phyloP scores from a whole-genome alignment of 2,329 filamentous ascomycete species.

The Pseudogymnoascus verrucosus region DNA sequence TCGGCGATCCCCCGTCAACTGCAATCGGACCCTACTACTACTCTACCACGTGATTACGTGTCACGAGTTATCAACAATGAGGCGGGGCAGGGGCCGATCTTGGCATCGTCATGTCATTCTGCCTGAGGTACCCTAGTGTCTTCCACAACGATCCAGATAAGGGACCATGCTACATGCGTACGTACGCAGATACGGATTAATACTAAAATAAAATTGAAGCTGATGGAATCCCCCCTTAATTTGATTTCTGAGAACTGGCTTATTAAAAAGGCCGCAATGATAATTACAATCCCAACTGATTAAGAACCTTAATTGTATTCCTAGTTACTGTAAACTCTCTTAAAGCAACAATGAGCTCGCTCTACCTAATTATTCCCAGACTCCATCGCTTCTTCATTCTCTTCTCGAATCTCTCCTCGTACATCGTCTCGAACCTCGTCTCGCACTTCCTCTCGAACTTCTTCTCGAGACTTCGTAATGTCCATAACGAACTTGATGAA shows the following conservation, averaged over 20 bases:
- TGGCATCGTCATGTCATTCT: constrained; percentile 2
- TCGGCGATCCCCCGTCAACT: neutral
- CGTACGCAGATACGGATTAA: neutral
- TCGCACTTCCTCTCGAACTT: constrained; percentile 35
- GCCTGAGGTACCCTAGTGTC: neutral
- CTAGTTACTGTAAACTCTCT: neutral
- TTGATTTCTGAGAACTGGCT: neutral
- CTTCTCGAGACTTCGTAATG: constrained; percentile 84
- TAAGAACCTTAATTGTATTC: neutral
- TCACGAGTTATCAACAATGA: neutral
- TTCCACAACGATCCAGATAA: neutral
- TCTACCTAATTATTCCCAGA: neutral
- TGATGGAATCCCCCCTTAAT: neutral
- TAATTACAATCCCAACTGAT: neutral
- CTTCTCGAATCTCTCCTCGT: neutral
- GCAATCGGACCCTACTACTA: neutral
- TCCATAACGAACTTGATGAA: constrained; percentile 89
- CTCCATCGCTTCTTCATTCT: neutral
- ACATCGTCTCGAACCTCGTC: neutral
- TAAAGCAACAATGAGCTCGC: neutral
- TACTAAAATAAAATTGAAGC: neutral
- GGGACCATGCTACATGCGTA: neutral
- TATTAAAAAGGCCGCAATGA: neutral
- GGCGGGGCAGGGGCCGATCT: neutral
- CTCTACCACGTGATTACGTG: neutral